Conservation (phyloP, 805 yeast species). For the Suhomyces sp. region DNA sequence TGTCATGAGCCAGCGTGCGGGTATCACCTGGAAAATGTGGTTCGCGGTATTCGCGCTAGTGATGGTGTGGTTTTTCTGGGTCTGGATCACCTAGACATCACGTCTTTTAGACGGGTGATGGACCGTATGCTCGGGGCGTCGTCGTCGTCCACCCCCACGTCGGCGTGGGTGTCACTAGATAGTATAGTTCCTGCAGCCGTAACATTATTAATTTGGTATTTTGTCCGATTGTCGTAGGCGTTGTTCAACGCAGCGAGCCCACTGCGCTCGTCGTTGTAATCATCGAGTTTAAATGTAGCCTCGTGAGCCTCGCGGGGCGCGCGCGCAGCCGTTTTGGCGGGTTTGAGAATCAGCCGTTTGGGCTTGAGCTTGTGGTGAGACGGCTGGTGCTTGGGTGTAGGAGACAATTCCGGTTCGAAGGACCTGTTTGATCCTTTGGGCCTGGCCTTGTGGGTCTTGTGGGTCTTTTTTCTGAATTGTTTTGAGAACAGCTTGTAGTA, state of each 20-base stretch:
- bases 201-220: slow-evolving; percentile 7
- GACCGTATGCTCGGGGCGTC: slow-evolving; percentile 5
- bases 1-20: slow-evolving; percentile 45
- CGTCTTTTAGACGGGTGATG: slow-evolving; percentile 3
- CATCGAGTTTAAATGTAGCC: background rate
- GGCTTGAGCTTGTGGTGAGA: slow-evolving; percentile 42
- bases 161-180: background rate
- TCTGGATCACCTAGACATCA: slow-evolving; percentile 31
- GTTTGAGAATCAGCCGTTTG: slow-evolving; percentile 39
- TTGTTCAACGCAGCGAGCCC: slow-evolving; percentile 12
- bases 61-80: slow-evolving; percentile 39
- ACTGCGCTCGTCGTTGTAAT: slow-evolving; percentile 9
- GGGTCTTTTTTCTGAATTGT: slow-evolving; percentile 14
- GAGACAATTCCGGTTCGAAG: slow-evolving; percentile 19
- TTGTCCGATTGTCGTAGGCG: slow-evolving; percentile 9
- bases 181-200: slow-evolving; percentile 12
- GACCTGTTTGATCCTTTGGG: background rate
- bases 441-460: background rate
- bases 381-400: slow-evolving; percentile 41
- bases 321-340: slow-evolving; percentile 1
- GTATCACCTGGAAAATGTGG: slow-evolving; percentile 47
- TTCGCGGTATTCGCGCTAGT: slow-evolving; percentile 36
- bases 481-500: slow-evolving; percentile 18
- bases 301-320: background rate
- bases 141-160: background rate